Evolutionary conservation across 2,329 filamentous ascomycete genomes (phyloP).

Genomic region (Colletotrichum musicola): DNA sequence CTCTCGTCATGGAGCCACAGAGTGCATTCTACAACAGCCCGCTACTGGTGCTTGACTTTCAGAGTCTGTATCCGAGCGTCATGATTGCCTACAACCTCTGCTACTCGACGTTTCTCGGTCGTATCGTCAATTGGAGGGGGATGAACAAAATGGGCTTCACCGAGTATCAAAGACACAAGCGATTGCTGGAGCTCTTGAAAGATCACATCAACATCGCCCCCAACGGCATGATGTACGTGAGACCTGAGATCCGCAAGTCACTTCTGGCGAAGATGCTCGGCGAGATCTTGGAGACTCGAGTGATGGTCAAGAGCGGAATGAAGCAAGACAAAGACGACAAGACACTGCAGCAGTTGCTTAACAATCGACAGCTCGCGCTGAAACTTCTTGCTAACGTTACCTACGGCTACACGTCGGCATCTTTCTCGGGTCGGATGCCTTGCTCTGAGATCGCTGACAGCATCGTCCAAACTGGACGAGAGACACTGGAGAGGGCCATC

Average conservation of each 20-base stretch:
- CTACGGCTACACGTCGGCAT: conserved; percentile 97
- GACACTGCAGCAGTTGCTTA: conserved; percentile 84
- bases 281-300: conserved; percentile 93
- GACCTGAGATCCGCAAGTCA: conserved; percentile 86
- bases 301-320: conserved; percentile 99
- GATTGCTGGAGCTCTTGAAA: conserved; percentile 81
- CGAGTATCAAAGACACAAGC: conserved; percentile 82
- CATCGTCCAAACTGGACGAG: conserved; percentile 95
- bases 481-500: conserved; percentile 94
- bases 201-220: conserved; percentile 92
- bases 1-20: conserved; percentile 96
- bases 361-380: conserved; percentile 92
- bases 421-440: conserved; percentile 97
- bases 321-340: conserved; percentile 92
- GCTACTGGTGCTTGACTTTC: conserved; percentile 92
- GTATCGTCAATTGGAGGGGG: conserved; percentile 89
- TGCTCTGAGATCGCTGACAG: conserved; percentile 98
- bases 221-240: conserved; percentile 97
- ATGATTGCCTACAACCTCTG: conserved; percentile 99
- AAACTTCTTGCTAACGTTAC: conserved; percentile 99
- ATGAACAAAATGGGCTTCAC: conserved; percentile 95
- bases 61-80: conserved; percentile 94
- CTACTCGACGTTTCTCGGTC: conserved; percentile 94
- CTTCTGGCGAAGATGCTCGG: conserved; percentile 95
- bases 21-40: conserved; percentile 95